Evolutionary conservation across 441 rosid species (phyloP), one percentile per base, ranked within the genome.

Genomic region (Omphalea diandra): DNA sequence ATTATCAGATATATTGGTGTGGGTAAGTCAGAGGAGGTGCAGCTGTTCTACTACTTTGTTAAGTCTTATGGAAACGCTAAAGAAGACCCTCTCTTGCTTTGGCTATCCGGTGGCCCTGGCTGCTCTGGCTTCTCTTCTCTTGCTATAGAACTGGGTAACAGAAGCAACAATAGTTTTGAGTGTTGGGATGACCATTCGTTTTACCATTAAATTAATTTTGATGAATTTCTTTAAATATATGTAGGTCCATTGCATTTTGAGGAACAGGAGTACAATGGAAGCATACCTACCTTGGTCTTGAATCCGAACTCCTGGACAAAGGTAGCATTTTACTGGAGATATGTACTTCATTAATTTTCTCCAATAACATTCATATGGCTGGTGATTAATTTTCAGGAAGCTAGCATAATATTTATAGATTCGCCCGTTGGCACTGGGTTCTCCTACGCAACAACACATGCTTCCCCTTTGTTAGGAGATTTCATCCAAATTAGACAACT

Each of bases 221-320:
- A 4, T n/a, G 3, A 38, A 38, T 38, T 12, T 38, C 10, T 12
- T 6, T 47, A 18, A 5, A 22, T 33, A 22, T 3, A 49, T 47
- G 20, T 68, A 89, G 97, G 97, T 71, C 96, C 97, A 2, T 7
- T 91, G 35, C 82, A 71, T 49, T 86, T 89, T 69, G 76, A 85
- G 41, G 70, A 68, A 0, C 79, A 68, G 58, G 88, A 81, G 18
- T 87, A 83, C 78, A 79, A 84, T 55, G 93, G 91, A 54, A 85
- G 87, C 79, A 65, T 83, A 69, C 97, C 97, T 15, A 77, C 83
- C 3, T 68, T 89, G 67, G 66, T 79, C 24, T 75, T 76, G 38
- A 91, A 89, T 72, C 86, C 88, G 8, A 65, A 81, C 75, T 82
- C 95, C 53, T 91, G 95, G 97, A 85, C 96, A 68, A 82, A 86